Base-by-base conservation (phyloP, 345 rosid species). In the Camelina hispida region DNA sequence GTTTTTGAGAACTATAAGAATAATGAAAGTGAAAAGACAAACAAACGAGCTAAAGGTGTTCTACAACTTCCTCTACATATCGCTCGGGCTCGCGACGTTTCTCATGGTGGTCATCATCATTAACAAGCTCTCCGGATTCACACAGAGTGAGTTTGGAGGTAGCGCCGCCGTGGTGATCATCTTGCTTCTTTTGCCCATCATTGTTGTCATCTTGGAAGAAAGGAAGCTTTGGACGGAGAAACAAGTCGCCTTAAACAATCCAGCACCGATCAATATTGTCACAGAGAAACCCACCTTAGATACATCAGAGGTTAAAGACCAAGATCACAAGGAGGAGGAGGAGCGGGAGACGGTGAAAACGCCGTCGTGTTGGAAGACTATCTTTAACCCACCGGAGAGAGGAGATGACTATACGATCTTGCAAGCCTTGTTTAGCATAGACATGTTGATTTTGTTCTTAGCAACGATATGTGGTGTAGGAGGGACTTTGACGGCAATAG, bases 351-450 rank as follows among this genome's bases (percentile, higher is more conserved):
- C 17, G 54, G 79, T 22, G 15, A 80, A 77, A 64, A 68, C 78
- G 30, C 53, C 61, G 52, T 82, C 83, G 25, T 69, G 62, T 56
- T 56, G 57, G 51, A 44, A 11, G 51, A 46, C 51, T 46, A 46
- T 46, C 0, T 43, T 43, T 43, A 14, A 14, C 4, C 48, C 48
- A 65, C 87, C 87, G 5, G 82, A 81, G 17, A 81, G 87, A 73
- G 89, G 89, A 9, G 85, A 86, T 20, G 89, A 84, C 78, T 83
- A 77, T 51, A 82, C 84, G 11, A 83, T 86, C 20, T 44, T 86
- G 28, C 87, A 86, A 81, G 90, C 90, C 3, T 74, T 84, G 66
- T 81, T 86, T 66, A 84, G 90, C 76, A 13, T 79, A 3, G 87
- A 86, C 74, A 84, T 86, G 90, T 37, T 86, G 54, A 81, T 86